phyloP scores from a whole-genome alignment of 441 rosid genomes.

The Adansonia grandidieri region DNA sequence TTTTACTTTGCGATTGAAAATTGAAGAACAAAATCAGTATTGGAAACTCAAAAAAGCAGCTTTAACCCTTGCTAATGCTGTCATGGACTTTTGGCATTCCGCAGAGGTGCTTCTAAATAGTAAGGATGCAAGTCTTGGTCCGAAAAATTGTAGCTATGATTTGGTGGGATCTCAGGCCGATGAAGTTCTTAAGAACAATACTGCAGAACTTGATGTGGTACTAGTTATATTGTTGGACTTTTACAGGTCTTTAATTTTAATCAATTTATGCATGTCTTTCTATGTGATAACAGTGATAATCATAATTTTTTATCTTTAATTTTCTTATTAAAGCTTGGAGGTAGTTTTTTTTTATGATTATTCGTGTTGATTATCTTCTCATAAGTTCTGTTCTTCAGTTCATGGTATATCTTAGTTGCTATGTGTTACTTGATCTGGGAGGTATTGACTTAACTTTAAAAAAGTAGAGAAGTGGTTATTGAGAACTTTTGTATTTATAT shows the following conservation, averaged over 20 bases:
- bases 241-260: slow-evolving; percentile 23
- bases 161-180: slow-evolving; percentile 39
- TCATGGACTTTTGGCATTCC: slow-evolving; percentile 88
- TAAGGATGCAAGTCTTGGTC: slow-evolving; percentile 36
- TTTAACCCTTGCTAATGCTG: slow-evolving; percentile 71
- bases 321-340: not conserved
- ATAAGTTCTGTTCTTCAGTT: slow-evolving; percentile 1
- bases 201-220: slow-evolving; percentile 54
- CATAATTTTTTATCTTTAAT: slow-evolving; percentile 17
- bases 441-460: not conserved
- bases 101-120: slow-evolving; percentile 51
- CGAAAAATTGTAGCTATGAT: slow-evolving; percentile 41
- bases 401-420: not conserved
- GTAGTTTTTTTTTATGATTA: not conserved
- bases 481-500: slow-evolving; percentile 16
- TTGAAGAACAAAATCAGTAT: slow-evolving; percentile 55
- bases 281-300: slow-evolving; percentile 8
- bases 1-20: slow-evolving; percentile 61
- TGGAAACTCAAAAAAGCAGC: slow-evolving; percentile 67
- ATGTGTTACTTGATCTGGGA: slow-evolving; percentile 4
- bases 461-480: slow-evolving; percentile 8
- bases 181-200: slow-evolving; percentile 51
- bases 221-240: slow-evolving; percentile 31
- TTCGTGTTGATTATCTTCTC: not conserved
- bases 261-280: slow-evolving; percentile 19